Conservation (phyloP, 2,329 filamentous ascomycete species). For the Neonectria hederae region DNA sequence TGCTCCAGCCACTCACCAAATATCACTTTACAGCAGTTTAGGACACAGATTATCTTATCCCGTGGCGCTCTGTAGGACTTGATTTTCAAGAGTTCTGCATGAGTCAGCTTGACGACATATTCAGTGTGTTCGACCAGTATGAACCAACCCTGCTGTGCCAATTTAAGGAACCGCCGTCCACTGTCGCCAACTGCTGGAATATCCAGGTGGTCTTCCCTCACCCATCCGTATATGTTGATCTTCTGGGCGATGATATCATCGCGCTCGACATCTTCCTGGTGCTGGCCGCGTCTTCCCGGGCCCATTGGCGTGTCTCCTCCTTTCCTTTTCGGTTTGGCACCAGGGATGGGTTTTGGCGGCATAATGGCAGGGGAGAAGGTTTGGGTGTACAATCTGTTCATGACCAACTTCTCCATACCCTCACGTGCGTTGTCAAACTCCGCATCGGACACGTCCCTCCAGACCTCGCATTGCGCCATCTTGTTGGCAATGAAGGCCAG, state of each 20-base stretch:
- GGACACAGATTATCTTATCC: slow-evolving; percentile 97
- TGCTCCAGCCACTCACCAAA: slow-evolving; percentile 72
- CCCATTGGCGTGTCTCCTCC: slow-evolving; percentile 75
- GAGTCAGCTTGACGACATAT: slow-evolving; percentile 30
- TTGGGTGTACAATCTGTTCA: slow-evolving; percentile 95
- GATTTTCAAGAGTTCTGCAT: slow-evolving; percentile 89
- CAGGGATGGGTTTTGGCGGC: slow-evolving; percentile 76
- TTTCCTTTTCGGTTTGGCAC: slow-evolving; percentile 73
- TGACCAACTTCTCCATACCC: slow-evolving; percentile 99
- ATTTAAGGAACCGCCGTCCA: slow-evolving; percentile 84
- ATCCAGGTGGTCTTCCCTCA: slow-evolving; percentile 91
- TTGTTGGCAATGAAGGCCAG: slow-evolving; percentile 97
- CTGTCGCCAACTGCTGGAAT: slow-evolving; percentile 87
- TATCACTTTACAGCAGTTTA: slow-evolving; percentile 99
- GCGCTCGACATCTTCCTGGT: slow-evolving; percentile 96
- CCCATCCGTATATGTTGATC: slow-evolving; percentile 96
- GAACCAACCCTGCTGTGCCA: slow-evolving; percentile 83
- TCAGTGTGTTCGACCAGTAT: slow-evolving; percentile 21
- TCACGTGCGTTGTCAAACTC: slow-evolving; percentile 99
- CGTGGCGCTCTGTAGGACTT: slow-evolving; percentile 95
- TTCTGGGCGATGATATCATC: slow-evolving; percentile 97
- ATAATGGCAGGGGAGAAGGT: slow-evolving; percentile 96
- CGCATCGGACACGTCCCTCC: slow-evolving; percentile 92
- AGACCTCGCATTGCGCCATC: slow-evolving; percentile 97
- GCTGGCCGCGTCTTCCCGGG: slow-evolving; percentile 89